Evolutionary conservation across 2,329 filamentous ascomycete species (phyloP).

Genomic region (Aspergillus intermedius): DNA sequence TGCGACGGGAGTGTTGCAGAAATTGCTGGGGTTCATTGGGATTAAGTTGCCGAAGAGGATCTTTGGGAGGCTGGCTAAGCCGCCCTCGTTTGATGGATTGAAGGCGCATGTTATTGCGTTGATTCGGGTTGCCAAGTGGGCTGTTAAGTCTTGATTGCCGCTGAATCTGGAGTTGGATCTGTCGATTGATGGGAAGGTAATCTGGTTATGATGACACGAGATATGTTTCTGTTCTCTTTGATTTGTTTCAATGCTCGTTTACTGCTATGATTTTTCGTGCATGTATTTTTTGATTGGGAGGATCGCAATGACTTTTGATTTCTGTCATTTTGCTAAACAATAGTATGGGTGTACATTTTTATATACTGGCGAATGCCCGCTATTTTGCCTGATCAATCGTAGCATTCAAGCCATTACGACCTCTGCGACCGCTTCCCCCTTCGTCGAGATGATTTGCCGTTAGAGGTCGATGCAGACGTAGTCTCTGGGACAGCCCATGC

Average conservation of each 20-base stretch:
- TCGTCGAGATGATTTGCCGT: conserved; percentile 15
- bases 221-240: neutral
- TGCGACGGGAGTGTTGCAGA: conserved; percentile 73
- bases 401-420: conserved; percentile 11
- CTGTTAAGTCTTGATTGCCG: conserved; percentile 13
- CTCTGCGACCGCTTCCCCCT: conserved; percentile 25
- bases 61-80: conserved; percentile 32
- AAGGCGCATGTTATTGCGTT: conserved; percentile 25
- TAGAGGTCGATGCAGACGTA: conserved; percentile 19
- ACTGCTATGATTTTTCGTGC: neutral
- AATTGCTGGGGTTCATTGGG: conserved; percentile 71
- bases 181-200: no score
- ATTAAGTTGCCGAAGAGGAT: conserved; percentile 64
- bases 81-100: conserved; percentile 18
- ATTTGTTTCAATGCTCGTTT: neutral
- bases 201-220: neutral
- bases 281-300: neutral
- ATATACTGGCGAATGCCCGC: neutral
- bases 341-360: neutral
- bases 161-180: neutral
- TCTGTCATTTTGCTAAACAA: no score
- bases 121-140: conserved; percentile 33
- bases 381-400: neutral
- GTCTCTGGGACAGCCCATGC: conserved; percentile 14
- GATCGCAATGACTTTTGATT: neutral